These are phyloP conservation scores for Gentiana macrophylla DNA, from an alignment of 257 asterid species.

Conservation along the genomic window DNA sequence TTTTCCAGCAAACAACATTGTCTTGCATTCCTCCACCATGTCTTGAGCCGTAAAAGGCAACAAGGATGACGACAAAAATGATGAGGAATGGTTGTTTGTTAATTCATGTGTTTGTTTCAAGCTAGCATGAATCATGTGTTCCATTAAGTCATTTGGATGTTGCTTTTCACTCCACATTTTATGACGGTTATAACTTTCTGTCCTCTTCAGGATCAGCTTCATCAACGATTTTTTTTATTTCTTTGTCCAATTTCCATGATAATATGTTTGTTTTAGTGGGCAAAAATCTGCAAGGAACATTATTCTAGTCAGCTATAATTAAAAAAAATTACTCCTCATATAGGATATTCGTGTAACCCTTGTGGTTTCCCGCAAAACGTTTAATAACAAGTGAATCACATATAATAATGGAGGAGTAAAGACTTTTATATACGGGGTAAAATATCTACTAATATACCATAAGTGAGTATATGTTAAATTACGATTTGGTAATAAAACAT, in stretches of 20 bases:
- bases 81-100: neutral
- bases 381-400: no score
- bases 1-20: constrained; percentile 81
- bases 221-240: constrained; percentile 49
- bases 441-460: no score
- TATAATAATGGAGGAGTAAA: no score
- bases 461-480: no score
- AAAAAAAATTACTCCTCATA: no score
- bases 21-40: constrained; percentile 90
- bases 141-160: constrained; percentile 66
- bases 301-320: no score
- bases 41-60: constrained; percentile 34
- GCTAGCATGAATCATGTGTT: constrained; percentile 62
- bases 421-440: no score
- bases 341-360: no score
- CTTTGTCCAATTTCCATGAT: constrained; percentile 82
- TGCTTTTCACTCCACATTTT: constrained; percentile 32
- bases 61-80: neutral
- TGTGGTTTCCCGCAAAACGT: no score
- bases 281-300: constrained; percentile 35
- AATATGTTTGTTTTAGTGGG: constrained; percentile 69
- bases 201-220: constrained; percentile 50
- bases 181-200: constrained; percentile 13
- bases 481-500: no score
- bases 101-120: constrained; percentile 9